phyloP scores from a whole-genome alignment of 345 rosid genomes.

The Ailanthus altissimus region DNA sequence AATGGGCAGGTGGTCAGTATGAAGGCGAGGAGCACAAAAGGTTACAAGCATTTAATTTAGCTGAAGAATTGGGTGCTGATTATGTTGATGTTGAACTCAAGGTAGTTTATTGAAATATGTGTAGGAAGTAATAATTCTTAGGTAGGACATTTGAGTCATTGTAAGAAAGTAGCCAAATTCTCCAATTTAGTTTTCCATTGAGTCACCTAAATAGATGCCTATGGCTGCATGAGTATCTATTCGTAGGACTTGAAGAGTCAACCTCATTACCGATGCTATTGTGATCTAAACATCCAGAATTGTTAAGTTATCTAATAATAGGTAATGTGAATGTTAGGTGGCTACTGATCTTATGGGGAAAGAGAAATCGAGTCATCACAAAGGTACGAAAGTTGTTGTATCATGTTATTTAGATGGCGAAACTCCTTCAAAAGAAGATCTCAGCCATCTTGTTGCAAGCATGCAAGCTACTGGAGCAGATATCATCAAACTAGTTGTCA shows the following conservation, averaged over 20 bases:
- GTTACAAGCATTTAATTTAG: conserved; percentile 42
- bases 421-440: conserved; percentile 45
- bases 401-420: conserved; percentile 37
- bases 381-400: conserved; percentile 44
- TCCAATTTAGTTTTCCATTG: background rate
- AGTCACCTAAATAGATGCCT: background rate
- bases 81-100: conserved; percentile 54
- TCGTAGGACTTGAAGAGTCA: background rate
- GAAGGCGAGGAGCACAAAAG: conserved; percentile 50
- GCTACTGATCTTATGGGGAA: conserved; percentile 39
- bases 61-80: conserved; percentile 56
- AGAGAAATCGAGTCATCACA: conserved; percentile 22
- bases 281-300: background rate
- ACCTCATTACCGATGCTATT: background rate
- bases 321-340: conserved; percentile 35
- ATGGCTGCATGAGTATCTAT: background rate
- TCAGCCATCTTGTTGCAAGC: conserved; percentile 37
- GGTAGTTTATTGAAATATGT: conserved; percentile 35
- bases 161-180: background rate
- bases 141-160: background rate
- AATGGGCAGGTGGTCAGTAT: conserved; percentile 52
- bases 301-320: conserved; percentile 20
- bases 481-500: conserved; percentile 42
- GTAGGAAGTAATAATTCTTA: background rate
- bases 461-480: conserved; percentile 53